Percentiles rank a stretch among this genome's conserved stretches.
These are phyloP conservation scores for Gossypium stocksii DNA, from an alignment of 345 rosid genomes.

Conservation along the genomic window DNA sequence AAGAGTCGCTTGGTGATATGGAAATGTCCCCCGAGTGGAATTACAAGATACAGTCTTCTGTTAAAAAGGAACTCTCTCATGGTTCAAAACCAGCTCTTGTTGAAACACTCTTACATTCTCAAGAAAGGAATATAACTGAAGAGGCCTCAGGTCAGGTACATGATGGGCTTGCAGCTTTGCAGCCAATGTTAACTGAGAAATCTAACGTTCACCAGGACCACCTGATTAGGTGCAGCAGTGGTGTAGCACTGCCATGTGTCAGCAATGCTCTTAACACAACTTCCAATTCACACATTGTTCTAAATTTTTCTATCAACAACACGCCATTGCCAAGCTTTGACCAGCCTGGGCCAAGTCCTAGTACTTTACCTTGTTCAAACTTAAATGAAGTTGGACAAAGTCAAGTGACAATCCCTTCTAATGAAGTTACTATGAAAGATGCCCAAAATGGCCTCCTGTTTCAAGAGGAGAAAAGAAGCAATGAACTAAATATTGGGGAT, in stretches of 20 bases:
- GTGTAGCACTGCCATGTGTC: constrained; percentile 8
- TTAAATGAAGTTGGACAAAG: constrained; percentile 40
- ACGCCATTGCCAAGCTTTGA: constrained; percentile 19
- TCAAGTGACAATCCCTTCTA: constrained; percentile 29
- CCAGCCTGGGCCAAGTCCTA: constrained; percentile 1
- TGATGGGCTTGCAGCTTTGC: constrained; percentile 27
- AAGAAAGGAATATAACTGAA: constrained; percentile 22
- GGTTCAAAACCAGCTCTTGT: constrained; percentile 29
- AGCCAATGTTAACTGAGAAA: constrained; percentile 26
- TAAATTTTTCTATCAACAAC: constrained; percentile 23
- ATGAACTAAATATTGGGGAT: constrained; percentile 25
- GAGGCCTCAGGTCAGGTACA: constrained; percentile 23
- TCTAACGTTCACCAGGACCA: constrained; percentile 25
- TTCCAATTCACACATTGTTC: constrained; percentile 22
- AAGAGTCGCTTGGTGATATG: constrained; percentile 54
- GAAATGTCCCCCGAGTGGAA: constrained; percentile 94
- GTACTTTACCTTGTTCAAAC: constrained; percentile 31
- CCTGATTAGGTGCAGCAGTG: constrained; percentile 21
- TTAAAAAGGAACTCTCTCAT: constrained; percentile 32
- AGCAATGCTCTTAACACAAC: not conserved
- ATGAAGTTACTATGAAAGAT: constrained; percentile 28
- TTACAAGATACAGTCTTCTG: constrained; percentile 34
- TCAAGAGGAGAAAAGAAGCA: constrained; percentile 28
- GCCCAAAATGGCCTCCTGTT: constrained; percentile 26
- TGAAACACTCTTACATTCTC: constrained; percentile 26